A percentile compares a stretch with the other conserved stretches of the same genome.
phyloP scores from a whole-genome alignment of 352 stramenopile species.

The Globisporangium sylvaticum region DNA sequence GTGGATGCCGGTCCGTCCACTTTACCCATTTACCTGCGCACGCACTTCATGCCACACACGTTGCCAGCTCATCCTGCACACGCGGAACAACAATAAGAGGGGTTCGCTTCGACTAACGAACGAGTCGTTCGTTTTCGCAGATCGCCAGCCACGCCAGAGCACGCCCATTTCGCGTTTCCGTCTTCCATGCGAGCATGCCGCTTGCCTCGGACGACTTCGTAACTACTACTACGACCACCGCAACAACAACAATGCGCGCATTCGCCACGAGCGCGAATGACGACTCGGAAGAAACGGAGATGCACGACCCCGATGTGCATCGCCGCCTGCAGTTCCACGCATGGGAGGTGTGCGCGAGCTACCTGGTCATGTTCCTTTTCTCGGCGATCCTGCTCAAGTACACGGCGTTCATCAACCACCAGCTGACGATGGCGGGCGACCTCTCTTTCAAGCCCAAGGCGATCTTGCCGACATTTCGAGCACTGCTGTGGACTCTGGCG shows the following conservation, averaged over 20 bases:
- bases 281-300: not conserved
- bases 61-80: not conserved
- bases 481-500: slow-evolving; percentile 44
- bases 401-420: slow-evolving; percentile 35
- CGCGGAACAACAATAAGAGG: not conserved
- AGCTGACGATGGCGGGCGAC: slow-evolving; percentile 33
- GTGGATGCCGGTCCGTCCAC: not conserved
- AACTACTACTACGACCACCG: not conserved
- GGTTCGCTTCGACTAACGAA: not conserved
- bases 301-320: not conserved
- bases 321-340: slow-evolving; percentile 29
- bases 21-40: not conserved
- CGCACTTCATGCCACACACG: not conserved
- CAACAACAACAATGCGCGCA: not conserved
- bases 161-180: not conserved
- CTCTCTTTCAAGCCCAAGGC: slow-evolving; percentile 43
- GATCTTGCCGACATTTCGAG: slow-evolving; percentile 58
- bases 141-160: not conserved
- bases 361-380: slow-evolving; percentile 55
- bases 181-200: not conserved
- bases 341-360: slow-evolving; percentile 44
- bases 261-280: not conserved
- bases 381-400: slow-evolving; percentile 44
- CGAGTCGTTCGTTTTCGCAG: not conserved
- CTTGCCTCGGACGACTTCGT: not conserved